A percentile compares a stretch with the other conserved stretches of the same genome.
These are phyloP conservation scores for Filobasidium uniguttulatum DNA, from an alignment of 1,284 basidiomycete species.

Conservation along the genomic window DNA sequence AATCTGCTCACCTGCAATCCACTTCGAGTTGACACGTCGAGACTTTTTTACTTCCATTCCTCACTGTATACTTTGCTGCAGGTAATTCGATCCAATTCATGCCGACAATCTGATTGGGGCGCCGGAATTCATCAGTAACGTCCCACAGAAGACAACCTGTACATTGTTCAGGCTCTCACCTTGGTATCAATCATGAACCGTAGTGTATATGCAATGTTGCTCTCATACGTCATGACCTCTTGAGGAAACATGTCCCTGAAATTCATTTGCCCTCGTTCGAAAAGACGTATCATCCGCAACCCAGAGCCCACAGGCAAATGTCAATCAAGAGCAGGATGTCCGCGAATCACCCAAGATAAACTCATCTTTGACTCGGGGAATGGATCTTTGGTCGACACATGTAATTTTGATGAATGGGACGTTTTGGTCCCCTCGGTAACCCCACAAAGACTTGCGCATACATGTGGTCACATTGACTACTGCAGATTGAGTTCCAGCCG, in stretches of 20 bases:
- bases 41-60: slow-evolving; percentile 46
- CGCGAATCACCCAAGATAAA: too few relatives aligned
- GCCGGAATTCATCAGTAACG: neutral
- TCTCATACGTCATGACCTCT: slow-evolving; percentile 63
- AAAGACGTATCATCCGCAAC: slow-evolving; percentile 47
- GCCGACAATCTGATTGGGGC: slow-evolving; percentile 55
- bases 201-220: slow-evolving; percentile 74
- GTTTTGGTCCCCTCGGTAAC: slow-evolving; percentile 66
- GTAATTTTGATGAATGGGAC: slow-evolving; percentile 73
- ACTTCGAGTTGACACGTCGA: slow-evolving; percentile 82
- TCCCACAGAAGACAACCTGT: neutral
- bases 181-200: slow-evolving; percentile 95
- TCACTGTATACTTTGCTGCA: slow-evolving; percentile 58
- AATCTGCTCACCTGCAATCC: slow-evolving; percentile 47
- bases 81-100: slow-evolving; percentile 96
- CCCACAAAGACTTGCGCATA: slow-evolving; percentile 64
- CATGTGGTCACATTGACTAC: slow-evolving; percentile 52
- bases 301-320: slow-evolving; percentile 13
- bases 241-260: slow-evolving; percentile 57
- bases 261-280: slow-evolving; percentile 67
- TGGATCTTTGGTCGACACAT: slow-evolving; percentile 51
- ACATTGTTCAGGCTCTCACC: slow-evolving; percentile 37
- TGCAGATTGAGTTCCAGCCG: slow-evolving; percentile 25
- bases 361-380: slow-evolving; percentile 85
- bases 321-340: too few relatives aligned